Base-by-base conservation (phyloP, 2,329 filamentous ascomycete genomes). In the Septoria linicola region DNA sequence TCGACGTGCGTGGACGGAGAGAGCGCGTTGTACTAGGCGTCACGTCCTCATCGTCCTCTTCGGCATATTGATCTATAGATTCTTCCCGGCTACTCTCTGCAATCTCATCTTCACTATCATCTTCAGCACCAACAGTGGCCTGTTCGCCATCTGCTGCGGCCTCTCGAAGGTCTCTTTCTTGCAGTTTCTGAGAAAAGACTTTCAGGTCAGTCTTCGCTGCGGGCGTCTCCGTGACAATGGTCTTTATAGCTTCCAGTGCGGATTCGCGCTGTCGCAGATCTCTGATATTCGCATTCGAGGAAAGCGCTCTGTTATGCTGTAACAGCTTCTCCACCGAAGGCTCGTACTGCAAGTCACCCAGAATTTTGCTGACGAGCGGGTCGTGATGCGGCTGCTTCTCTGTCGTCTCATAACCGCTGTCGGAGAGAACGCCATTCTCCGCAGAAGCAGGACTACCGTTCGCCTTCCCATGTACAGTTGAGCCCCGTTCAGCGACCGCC, bases 291-390 rank as follows among this genome's bases (percentile, higher is more conserved):
- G 51, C 41, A 17, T 40, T 23, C 3, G 51, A 45, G 19, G 41
- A 27, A 27, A 54, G 41, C 13, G 45, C 32, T 36, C 42, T 43
- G 7, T 46, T 21, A 19, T 46, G 35, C n/a, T 37, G 45, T 11
- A 56, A 34, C 8, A 56, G 20, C 25, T 43, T 27, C 41, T 51
- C 39, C 11, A 51, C 54, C 10, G 51, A 31, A 8, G 50, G 41
- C 39, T 49, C 54, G 32, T 50, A 53, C 20, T 50, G 50, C 13
- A 56, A 39, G 16, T 53, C 42, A 34, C 54, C 54, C 11, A 56
- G 36, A 13, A 56, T 52, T 13, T 46, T 35, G n/a, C 27, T 49
- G n/a, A 54, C 51, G 16, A 54, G 23, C 10, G 51, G 51, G 40
- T 49, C 51, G 11, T 20, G 45, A 30, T 54, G 51, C 10, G 35